Evolutionary conservation across 352 stramenopile genomes (phyloP).

Genomic region (Phytophthora pluvialis): DNA sequence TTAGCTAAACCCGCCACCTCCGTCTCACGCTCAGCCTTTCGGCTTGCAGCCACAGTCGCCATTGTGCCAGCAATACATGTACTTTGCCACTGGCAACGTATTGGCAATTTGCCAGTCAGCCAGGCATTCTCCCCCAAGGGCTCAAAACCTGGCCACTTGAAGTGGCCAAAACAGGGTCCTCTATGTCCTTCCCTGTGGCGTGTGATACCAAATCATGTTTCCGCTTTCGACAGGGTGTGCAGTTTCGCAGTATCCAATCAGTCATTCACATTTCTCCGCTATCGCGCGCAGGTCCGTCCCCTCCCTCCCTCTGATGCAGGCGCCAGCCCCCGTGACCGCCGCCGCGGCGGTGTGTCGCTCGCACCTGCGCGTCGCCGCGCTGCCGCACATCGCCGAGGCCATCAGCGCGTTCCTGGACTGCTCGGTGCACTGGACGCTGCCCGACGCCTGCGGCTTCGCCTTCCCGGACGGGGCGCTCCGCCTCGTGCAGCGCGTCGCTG

Average conservation of each 20-base stretch:
- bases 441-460: constrained; percentile 31
- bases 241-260: constrained; percentile 26
- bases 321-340: constrained; percentile 19
- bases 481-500: constrained; percentile 34
- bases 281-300: neutral
- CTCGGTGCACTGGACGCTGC: constrained; percentile 34
- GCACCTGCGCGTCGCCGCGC: constrained; percentile 23
- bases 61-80: too few species aligned
- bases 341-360: constrained; percentile 29
- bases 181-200: neutral
- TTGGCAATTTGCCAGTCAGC: constrained; percentile 13
- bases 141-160: too few species aligned
- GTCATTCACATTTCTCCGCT: constrained; percentile 32
- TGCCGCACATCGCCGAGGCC: constrained; percentile 33
- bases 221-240: constrained; percentile 1
- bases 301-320: neutral
- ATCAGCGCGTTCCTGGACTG: constrained; percentile 45
- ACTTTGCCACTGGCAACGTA: neutral
- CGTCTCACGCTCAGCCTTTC: constrained; percentile 5
- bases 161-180: constrained; percentile 3
- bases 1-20: constrained; percentile 1
- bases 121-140: constrained; percentile 22
- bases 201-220: constrained; percentile 14
- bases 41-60: too few species aligned
- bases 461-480: constrained; percentile 20